These are phyloP conservation scores for Aphanomyces astaci DNA, from an alignment of 352 stramenopile species.

Conservation along the genomic window DNA sequence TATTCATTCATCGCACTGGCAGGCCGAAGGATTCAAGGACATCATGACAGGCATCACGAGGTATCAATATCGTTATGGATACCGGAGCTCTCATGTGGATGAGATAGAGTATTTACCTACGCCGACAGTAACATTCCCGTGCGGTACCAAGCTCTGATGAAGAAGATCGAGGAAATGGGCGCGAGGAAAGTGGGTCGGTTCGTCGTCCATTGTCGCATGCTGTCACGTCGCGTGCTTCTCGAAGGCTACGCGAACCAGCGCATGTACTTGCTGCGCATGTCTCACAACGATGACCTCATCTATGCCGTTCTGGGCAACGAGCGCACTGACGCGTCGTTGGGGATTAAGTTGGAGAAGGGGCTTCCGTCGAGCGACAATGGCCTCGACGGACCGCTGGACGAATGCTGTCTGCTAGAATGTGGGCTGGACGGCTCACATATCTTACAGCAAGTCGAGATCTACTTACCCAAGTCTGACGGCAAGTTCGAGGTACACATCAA, in stretches of 20 bases:
- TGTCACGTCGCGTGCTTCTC: slow-evolving; percentile 68
- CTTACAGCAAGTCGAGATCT: slow-evolving; percentile 83
- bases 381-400: slow-evolving; percentile 57
- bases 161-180: slow-evolving; percentile 76
- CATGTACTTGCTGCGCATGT: slow-evolving; percentile 88
- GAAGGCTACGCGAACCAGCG: slow-evolving; percentile 79
- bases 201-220: slow-evolving; percentile 80
- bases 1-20: no score
- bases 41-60: slow-evolving; percentile 19
- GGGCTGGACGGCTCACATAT: slow-evolving; percentile 78
- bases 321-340: slow-evolving; percentile 28
- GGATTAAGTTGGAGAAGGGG: slow-evolving; percentile 31
- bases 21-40: background rate
- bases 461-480: slow-evolving; percentile 80
- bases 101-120: slow-evolving; percentile 12
- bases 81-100: background rate
- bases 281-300: slow-evolving; percentile 77
- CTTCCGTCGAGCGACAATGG: slow-evolving; percentile 57
- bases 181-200: slow-evolving; percentile 68
- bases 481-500: slow-evolving; percentile 58
- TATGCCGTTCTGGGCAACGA: slow-evolving; percentile 81
- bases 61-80: background rate
- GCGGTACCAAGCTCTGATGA: slow-evolving; percentile 72
- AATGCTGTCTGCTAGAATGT: slow-evolving; percentile 75
- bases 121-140: slow-evolving; percentile 6